These are phyloP conservation scores for Suillus clintonianus DNA, from an alignment of 768 basidiomycete species.

Conservation along the genomic window DNA sequence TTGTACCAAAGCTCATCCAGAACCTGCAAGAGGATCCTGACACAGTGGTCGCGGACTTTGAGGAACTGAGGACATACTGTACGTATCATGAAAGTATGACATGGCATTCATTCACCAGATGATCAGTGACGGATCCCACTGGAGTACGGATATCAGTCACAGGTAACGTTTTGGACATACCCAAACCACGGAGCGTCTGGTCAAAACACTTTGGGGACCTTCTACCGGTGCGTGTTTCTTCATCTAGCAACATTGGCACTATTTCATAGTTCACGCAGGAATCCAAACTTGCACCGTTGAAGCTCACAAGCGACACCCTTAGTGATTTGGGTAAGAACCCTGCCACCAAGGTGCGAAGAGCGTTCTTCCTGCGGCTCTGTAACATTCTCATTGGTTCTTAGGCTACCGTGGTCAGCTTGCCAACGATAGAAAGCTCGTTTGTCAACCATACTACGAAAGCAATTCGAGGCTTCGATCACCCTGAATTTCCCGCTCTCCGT, in stretches of 20 bases:
- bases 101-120: conserved; percentile 1
- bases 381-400: conserved; percentile 28
- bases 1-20: conserved; percentile 72
- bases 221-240: conserved; percentile 51
- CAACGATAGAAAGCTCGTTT: conserved; percentile 94
- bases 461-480: conserved; percentile 77
- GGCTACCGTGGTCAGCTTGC: conserved; percentile 86
- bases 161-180: conserved; percentile 77
- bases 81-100: conserved; percentile 29
- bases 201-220: conserved; percentile 62
- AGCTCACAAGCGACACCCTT: conserved; percentile 66
- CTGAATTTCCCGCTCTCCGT: conserved; percentile 81
- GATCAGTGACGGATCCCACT: conserved; percentile 76
- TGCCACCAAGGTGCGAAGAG: conserved; percentile 55
- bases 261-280: conserved; percentile 35
- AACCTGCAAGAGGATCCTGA: conserved; percentile 74
- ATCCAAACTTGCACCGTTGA: conserved; percentile 63
- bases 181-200: conserved; percentile 76
- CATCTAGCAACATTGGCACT: background rate
- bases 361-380: conserved; percentile 2
- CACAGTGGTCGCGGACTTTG: conserved; percentile 70
- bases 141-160: conserved; percentile 87
- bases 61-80: conserved; percentile 72
- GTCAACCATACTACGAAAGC: conserved; percentile 77
- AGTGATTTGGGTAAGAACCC: conserved; percentile 76